These are phyloP conservation scores for Plasmopara muralis DNA, from an alignment of 352 stramenopile genomes.

Conservation along the genomic window DNA sequence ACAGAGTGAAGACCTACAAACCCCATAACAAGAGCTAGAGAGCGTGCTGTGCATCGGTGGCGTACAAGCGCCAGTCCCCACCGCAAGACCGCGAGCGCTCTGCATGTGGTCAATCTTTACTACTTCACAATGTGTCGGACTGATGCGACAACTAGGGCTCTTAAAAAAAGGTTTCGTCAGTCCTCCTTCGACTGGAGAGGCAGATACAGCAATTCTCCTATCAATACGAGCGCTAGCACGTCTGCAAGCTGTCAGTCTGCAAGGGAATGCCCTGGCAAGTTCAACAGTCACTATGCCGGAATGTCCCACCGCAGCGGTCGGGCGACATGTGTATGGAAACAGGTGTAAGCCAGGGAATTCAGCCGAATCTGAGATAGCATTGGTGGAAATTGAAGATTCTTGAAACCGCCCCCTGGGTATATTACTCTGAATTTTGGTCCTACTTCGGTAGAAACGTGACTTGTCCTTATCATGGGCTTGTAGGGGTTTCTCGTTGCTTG, in stretches of 20 bases:
- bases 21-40: constrained; percentile 45
- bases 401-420: no score
- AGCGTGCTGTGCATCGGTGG: constrained; percentile 50
- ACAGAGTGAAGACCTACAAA: constrained; percentile 47
- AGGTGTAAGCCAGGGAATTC: constrained; percentile 13
- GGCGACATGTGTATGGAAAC: constrained; percentile 13
- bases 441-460: neutral
- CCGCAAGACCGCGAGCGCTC: constrained; percentile 2
- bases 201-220: no score
- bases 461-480: neutral
- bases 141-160: neutral
- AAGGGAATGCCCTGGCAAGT: constrained; percentile 6
- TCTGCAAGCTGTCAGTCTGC: neutral
- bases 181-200: no score
- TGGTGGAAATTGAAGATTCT: constrained; percentile 9
- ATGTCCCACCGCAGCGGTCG: constrained; percentile 19
- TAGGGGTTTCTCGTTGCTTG: no score
- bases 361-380: constrained; percentile 3
- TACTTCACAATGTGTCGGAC: neutral
- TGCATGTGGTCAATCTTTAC: constrained; percentile 4
- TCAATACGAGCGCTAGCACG: no score
- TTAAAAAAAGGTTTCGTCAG: neutral
- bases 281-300: constrained; percentile 11
- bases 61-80: constrained; percentile 18
- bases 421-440: no score